A percentile compares a stretch with the other conserved stretches of the same genome.
phyloP scores from a whole-genome alignment of 2,329 filamentous ascomycete species.

The Chaetomiaceae sp. region DNA sequence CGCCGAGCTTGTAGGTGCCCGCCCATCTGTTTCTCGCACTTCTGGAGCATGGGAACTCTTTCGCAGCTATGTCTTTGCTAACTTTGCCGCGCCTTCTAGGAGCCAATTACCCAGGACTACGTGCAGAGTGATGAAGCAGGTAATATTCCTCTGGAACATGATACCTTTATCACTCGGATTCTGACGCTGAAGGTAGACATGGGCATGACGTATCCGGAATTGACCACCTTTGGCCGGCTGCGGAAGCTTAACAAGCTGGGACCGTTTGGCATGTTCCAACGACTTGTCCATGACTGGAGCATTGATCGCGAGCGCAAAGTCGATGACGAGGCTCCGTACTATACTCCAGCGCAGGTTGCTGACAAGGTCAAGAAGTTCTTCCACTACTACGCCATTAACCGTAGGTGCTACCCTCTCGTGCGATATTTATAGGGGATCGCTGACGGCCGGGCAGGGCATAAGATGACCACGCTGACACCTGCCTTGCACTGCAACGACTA shows the following conservation, averaged over 20 bases:
- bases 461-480: constrained; percentile 59
- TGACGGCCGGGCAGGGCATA: constrained; percentile 55
- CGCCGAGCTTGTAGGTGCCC: constrained; percentile 45
- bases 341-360: constrained; percentile 40
- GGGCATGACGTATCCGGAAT: constrained; percentile 50
- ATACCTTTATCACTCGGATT: background rate
- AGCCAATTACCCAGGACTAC: constrained; percentile 62
- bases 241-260: constrained; percentile 46
- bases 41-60: background rate
- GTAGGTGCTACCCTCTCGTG: constrained; percentile 25
- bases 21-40: background rate
- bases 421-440: background rate
- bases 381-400: constrained; percentile 57
- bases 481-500: constrained; percentile 44
- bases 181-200: constrained; percentile 34
- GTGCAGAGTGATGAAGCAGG: constrained; percentile 44
- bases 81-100: constrained; percentile 14
- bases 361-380: constrained; percentile 46
- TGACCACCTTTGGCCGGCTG: constrained; percentile 36
- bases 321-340: constrained; percentile 31
- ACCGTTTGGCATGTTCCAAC: constrained; percentile 44
- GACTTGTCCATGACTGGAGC: constrained; percentile 44
- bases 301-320: constrained; percentile 28
- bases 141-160: background rate
- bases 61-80: background rate